Conservation (phyloP, 1,139 yeast species). For the Kodamaea plutei region DNA sequence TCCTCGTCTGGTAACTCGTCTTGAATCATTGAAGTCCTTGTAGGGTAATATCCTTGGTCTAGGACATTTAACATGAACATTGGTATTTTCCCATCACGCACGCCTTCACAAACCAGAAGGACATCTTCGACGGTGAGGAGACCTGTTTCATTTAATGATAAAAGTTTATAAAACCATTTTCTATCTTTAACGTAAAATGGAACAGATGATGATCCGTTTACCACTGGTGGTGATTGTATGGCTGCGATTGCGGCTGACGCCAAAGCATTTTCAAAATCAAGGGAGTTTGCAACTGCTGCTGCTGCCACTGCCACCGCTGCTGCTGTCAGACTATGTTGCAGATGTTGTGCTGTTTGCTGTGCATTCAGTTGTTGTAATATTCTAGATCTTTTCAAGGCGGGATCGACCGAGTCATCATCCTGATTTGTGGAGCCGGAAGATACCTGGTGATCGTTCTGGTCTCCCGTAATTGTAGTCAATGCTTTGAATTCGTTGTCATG, state of each 20-base stretch:
- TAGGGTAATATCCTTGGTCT: constrained; percentile 31
- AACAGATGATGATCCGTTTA: constrained; percentile 20
- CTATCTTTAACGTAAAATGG: constrained; percentile 36
- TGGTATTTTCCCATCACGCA: constrained; percentile 39
- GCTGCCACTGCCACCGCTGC: constrained; percentile 6
- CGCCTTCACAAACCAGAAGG: constrained; percentile 35
- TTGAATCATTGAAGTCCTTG: constrained; percentile 16
- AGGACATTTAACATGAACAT: constrained; percentile 36
- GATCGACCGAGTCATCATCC: constrained; percentile 28
- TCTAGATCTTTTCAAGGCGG: constrained; percentile 26
- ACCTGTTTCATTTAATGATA: constrained; percentile 28
- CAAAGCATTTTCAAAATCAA: constrained; percentile 29
- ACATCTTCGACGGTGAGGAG: constrained; percentile 31
- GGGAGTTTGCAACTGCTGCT: constrained; percentile 11
- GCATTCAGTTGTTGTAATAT: constrained; percentile 8
- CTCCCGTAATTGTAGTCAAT: too few species aligned
- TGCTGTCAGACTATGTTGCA: constrained; percentile 1
- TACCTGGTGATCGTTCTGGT: constrained; percentile 9
- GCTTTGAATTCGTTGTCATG: constrained; percentile 10
- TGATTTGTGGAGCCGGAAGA: constrained; percentile 8
- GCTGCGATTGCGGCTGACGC: constrained; percentile 35
- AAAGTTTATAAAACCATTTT: constrained; percentile 38
- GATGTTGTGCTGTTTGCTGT: constrained; percentile 1
- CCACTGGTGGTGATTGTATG: constrained; percentile 29
- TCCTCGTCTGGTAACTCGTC: constrained; percentile 31